Base-by-base conservation (phyloP, 2,329 filamentous ascomycete species). In the Rachicladosporium sp. region DNA sequence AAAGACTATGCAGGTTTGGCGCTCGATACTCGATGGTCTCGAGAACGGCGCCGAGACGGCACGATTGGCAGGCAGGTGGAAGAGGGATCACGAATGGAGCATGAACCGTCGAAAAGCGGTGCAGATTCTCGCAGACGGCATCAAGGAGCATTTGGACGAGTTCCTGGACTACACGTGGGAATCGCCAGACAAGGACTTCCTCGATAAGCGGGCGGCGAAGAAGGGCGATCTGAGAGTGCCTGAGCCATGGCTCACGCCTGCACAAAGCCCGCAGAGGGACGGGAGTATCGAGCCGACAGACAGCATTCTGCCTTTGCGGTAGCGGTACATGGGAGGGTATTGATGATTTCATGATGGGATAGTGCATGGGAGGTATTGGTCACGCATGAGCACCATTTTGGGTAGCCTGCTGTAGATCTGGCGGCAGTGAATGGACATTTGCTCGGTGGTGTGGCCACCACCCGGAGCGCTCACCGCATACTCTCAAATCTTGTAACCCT, bases 141-240 rank as follows among this genome's bases (percentile, higher is more conserved):
- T 84, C 10, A 63, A 66, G 48, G 75, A 75, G 30, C 68, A 76
- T 13, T 55, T 85, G 37, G 78, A 73, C 3, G 56, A 67, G 29
- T 81, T 77, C 69, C 69, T 74, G 43, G 76, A 80, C 50, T 80
- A 73, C 51, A 67, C 69, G 23, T 83, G 78, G 78, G 62, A 64
- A 5, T 79, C 74, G 49, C 77, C 76, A 1, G 54, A 46, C 2
- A 46, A 52, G 11, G 64, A 55, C 0, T 69, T 57, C 37, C 59
- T 67, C 4, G 64, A 66, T 43, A 54, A 54, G 48, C 45, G 48
- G 6, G 47, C 39, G 21, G 39, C 42, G 42, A 23, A 21, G 36
- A 38, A 46, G 46, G 40, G 40, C 38, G 33, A 36, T 10, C 38
- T 39, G 33, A n/a, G 31, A 29, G 38, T 36, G 11, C 46, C 46